Percentiles rank a stretch among this genome's conserved stretches.
phyloP scores from a whole-genome alignment of 768 basidiomycete genomes.

The Basidioascus undulatus region DNA sequence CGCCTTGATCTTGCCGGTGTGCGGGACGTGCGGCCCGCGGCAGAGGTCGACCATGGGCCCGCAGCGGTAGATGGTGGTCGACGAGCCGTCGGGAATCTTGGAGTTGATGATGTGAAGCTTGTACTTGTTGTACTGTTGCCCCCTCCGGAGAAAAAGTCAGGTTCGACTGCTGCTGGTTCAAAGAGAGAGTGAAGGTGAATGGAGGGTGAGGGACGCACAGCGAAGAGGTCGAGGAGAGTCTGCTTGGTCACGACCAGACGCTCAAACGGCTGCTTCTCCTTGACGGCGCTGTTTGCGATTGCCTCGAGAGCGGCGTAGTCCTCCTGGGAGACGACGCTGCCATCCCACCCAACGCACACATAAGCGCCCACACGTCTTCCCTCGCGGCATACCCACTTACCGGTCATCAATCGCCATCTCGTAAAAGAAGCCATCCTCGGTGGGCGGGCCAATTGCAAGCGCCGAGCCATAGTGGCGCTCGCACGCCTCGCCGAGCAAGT shows the following conservation, averaged over 20 bases:
- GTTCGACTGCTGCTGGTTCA: background rate
- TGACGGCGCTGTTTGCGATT: slow-evolving; percentile 59
- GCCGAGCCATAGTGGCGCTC: slow-evolving; percentile 94
- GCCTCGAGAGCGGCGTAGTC: slow-evolving; percentile 84
- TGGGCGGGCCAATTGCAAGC: slow-evolving; percentile 86
- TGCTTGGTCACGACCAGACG: slow-evolving; percentile 82
- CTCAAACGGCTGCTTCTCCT: slow-evolving; percentile 95
- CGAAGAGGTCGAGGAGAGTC: slow-evolving; percentile 87
- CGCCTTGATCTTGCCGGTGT: slow-evolving; percentile 92
- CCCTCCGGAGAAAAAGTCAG: slow-evolving; percentile 2
- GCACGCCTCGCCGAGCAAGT: slow-evolving; percentile 86
- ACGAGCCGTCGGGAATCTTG: slow-evolving; percentile 86
- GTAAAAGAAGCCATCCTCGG: slow-evolving; percentile 97
- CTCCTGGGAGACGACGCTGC: slow-evolving; percentile 44
- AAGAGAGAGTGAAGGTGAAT: background rate
- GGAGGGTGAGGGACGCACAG: slow-evolving; percentile 26
- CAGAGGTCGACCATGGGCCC: slow-evolving; percentile 97
- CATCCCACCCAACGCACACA: slow-evolving; percentile 3
- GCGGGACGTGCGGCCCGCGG: slow-evolving; percentile 88
- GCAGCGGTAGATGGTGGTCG: slow-evolving; percentile 93
- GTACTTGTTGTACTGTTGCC: slow-evolving; percentile 80
- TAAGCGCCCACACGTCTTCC: background rate
- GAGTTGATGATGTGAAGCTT: slow-evolving; percentile 85
- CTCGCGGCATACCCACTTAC: slow-evolving; percentile 18
- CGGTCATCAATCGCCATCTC: slow-evolving; percentile 81